A percentile compares a stretch with the other conserved stretches of the same genome.
Conservation (phyloP, 1,284 basidiomycete species). For the Ustilago trichophora region DNA sequence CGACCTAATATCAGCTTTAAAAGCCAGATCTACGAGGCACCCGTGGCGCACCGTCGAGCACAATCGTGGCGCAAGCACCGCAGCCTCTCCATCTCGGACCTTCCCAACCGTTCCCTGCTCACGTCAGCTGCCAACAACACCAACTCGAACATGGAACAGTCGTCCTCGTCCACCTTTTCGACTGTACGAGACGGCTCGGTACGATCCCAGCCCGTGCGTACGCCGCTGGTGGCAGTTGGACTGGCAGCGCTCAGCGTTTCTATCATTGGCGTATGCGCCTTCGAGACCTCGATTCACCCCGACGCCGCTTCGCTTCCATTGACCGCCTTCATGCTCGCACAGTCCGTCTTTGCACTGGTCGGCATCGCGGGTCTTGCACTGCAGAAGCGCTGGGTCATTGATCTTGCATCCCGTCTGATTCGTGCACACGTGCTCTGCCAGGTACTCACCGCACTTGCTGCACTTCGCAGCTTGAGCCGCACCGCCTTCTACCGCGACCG, state of each 20-base stretch:
- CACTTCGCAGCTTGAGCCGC: constrained; percentile 33
- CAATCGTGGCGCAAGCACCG: constrained; percentile 41
- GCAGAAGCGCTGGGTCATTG: constrained; percentile 43
- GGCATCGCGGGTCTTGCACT: constrained; percentile 35
- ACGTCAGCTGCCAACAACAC: neutral
- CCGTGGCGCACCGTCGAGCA: constrained; percentile 12
- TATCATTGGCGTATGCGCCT: constrained; percentile 38
- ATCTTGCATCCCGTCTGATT: constrained; percentile 49
- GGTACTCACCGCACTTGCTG: constrained; percentile 40
- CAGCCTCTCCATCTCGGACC: constrained; percentile 27
- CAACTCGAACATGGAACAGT: neutral
- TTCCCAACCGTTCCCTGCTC: constrained; percentile 6
- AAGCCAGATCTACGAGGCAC: constrained; percentile 31
- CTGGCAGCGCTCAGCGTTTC: constrained; percentile 34
- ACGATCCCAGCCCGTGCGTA: constrained; percentile 10
- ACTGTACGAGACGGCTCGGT: constrained; percentile 1
- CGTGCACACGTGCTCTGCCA: constrained; percentile 50
- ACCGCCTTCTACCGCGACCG: constrained; percentile 33
- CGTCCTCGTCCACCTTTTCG: neutral
- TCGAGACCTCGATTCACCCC: constrained; percentile 40
- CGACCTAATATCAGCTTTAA: constrained; percentile 15
- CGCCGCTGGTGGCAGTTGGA: constrained; percentile 35
- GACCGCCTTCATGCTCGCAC: constrained; percentile 48
- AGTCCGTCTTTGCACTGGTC: constrained; percentile 39
- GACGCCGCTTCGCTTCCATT: constrained; percentile 47